Percentiles rank a stretch among this genome's conserved stretches.
These are phyloP conservation scores for Waltiozyma sp. DNA, from an alignment of 1,139 yeast species.

Conservation along the genomic window DNA sequence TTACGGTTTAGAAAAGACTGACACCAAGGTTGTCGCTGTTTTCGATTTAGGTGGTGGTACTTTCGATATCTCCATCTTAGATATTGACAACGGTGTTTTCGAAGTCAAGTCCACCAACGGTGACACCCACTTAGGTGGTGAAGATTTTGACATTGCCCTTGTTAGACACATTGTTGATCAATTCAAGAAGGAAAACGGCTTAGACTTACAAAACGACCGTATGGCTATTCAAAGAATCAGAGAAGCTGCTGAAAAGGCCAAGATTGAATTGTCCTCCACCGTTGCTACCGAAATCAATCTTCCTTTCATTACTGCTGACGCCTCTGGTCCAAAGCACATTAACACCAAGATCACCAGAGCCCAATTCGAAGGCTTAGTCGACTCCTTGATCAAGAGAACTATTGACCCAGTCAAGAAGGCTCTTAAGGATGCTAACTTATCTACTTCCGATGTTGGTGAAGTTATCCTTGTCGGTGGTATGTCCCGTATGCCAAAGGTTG, in stretches of 20 bases:
- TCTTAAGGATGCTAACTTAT: conserved; percentile 57
- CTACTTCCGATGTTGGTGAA: conserved; percentile 53
- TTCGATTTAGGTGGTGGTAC: conserved; percentile 82
- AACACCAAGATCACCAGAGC: conserved; percentile 44
- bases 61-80: conserved; percentile 68
- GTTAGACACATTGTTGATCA: conserved; percentile 39
- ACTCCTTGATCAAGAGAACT: conserved; percentile 47
- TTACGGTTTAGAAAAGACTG: conserved; percentile 46
- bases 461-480: conserved; percentile 72
- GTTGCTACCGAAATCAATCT: conserved; percentile 38
- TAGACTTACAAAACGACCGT: conserved; percentile 32
- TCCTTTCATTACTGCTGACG: conserved; percentile 41
- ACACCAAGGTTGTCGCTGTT: conserved; percentile 62
- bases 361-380: conserved; percentile 54
- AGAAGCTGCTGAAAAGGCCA: conserved; percentile 62
- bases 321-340: conserved; percentile 32
- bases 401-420: conserved; percentile 59
- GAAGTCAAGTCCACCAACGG: conserved; percentile 80
- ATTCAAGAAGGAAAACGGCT: conserved; percentile 34
- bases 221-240: conserved; percentile 55
- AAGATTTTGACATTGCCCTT: conserved; percentile 61
- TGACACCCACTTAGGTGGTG: conserved; percentile 77
- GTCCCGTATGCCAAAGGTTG: conserved; percentile 75
- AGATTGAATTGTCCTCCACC: conserved; percentile 55
- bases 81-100: conserved; percentile 72